phyloP scores from a whole-genome alignment of 305 asterid genomes.

The Plantago coronopus region DNA sequence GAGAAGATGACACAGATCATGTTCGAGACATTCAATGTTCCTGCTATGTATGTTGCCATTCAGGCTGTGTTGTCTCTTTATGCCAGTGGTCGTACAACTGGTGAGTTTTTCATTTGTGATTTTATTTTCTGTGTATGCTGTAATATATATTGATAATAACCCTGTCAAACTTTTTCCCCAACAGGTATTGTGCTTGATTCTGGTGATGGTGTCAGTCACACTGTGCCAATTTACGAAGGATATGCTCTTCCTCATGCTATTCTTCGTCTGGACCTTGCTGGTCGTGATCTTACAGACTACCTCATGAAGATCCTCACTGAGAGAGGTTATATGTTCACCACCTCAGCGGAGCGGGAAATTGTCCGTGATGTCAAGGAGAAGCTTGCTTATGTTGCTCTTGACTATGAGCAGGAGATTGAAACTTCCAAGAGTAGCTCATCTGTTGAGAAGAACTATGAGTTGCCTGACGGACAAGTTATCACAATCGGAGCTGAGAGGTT shows the following conservation, averaged over 20 bases:
- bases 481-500: conserved; percentile 63
- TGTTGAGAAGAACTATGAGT: conserved; percentile 61
- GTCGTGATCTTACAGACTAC: conserved; percentile 56
- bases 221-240: conserved; percentile 64
- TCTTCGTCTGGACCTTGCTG: conserved; percentile 63
- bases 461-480: conserved; percentile 62
- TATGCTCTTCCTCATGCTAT: conserved; percentile 61
- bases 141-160: background rate
- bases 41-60: conserved; percentile 61
- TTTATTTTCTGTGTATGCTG: background rate
- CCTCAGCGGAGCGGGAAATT: conserved; percentile 69
- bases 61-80: conserved; percentile 61
- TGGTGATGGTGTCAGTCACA: conserved; percentile 71
- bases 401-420: conserved; percentile 60
- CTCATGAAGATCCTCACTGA: conserved; percentile 67
- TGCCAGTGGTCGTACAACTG: conserved; percentile 72
- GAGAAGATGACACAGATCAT: conserved; percentile 77
- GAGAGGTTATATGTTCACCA: conserved; percentile 71
- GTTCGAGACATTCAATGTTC: conserved; percentile 48
- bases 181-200: conserved; percentile 64
- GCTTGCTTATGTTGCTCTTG: conserved; percentile 60
- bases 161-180: background rate
- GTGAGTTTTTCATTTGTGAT: conserved; percentile 25
- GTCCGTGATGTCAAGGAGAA: conserved; percentile 65
- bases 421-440: conserved; percentile 60